Base-by-base conservation (phyloP, 179 eudicot genomes). In the Vitellaria paradoxa region DNA sequence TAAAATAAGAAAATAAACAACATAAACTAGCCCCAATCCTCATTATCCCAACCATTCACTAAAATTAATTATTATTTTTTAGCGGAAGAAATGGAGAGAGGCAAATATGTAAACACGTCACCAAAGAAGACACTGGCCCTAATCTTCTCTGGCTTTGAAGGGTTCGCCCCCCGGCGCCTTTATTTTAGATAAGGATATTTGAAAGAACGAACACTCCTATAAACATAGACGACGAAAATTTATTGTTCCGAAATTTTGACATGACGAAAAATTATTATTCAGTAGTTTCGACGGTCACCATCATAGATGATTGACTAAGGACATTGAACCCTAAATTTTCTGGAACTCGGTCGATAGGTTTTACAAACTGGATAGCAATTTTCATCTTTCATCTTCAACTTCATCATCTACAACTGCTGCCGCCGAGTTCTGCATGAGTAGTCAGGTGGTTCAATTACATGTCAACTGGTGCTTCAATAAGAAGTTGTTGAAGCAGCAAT, bases 401-500 rank as follows among this genome's bases (percentile, higher is more conserved):
- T 55, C 64, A 15, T 53, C 45, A 10, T 30, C 65, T 6, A 0
- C 24, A 23, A 9, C 70, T 14, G 3, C 73, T n/a, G 12, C 57
- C 14, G 5, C 73, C 5, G n/a, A 68, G 84, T 70, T 65, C 89
- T 85, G 89, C 83, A 87, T 87, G 89, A 81, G 86, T 82, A 78
- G 74, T 81, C 80, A 65, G 20, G 76, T 65, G 9, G 67, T 63
- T 50, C 79, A 72, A 30, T 10, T 26, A 14, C 64, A 78, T 78
- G 83, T 78, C 75, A 5, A 70, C n/a, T n/a, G 73, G 42, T 52
- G 73, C 40, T 84, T 80, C 69, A 78, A 77, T 70, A 78, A 69
- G 14, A 83, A 81, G 60, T 76, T 79, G 64, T 79, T 84, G 85
- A 84, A 86, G 84, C 80, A 80, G 69, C 82, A 74, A 79, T 76